Evolutionary conservation across 2,329 filamentous ascomycete species (phyloP).

Genomic region (Paradendryphiella salina): DNA sequence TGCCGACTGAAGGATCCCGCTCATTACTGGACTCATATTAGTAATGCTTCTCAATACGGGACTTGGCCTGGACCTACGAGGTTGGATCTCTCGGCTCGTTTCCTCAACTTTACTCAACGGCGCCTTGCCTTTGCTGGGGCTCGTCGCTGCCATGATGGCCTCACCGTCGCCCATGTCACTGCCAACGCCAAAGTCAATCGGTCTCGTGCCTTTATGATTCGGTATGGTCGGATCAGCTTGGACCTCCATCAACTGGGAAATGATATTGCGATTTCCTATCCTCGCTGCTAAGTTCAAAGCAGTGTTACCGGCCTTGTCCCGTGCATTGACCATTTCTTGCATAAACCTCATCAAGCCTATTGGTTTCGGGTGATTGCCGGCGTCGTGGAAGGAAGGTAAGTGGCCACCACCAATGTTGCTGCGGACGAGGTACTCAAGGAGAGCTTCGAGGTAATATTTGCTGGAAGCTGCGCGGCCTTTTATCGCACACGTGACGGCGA

Average conservation of each 20-base stretch:
- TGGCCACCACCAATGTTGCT: constrained; percentile 56
- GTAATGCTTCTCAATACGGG: neutral
- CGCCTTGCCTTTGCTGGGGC: constrained; percentile 45
- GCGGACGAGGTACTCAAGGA: constrained; percentile 91
- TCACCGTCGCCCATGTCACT: constrained; percentile 56
- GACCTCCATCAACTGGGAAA: constrained; percentile 94
- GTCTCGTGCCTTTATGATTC: constrained; percentile 84
- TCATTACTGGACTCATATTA: constrained; percentile 62
- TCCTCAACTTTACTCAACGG: constrained; percentile 62
- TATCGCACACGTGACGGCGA: constrained; percentile 92
- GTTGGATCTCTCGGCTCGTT: constrained; percentile 77
- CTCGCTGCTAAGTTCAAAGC: constrained; percentile 91
- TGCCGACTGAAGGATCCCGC: constrained; percentile 77
- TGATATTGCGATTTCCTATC: constrained; percentile 91
- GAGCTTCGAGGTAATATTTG: constrained; percentile 91
- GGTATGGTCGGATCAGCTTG: constrained; percentile 90
- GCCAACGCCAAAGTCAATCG: constrained; percentile 92
- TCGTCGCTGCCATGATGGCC: constrained; percentile 26
- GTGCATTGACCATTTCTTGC: constrained; percentile 93
- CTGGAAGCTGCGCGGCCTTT: constrained; percentile 90
- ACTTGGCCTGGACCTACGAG: constrained; percentile 61
- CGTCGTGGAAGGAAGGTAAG: constrained; percentile 52
- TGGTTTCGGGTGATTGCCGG: constrained; percentile 60
- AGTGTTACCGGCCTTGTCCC: constrained; percentile 92
- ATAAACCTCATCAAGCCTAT: constrained; percentile 93